Evolutionary conservation across 2,329 filamentous ascomycete species (phyloP), one percentile per base, ranked within the genome.

Genomic region (Rhynchosporium agropyri): DNA sequence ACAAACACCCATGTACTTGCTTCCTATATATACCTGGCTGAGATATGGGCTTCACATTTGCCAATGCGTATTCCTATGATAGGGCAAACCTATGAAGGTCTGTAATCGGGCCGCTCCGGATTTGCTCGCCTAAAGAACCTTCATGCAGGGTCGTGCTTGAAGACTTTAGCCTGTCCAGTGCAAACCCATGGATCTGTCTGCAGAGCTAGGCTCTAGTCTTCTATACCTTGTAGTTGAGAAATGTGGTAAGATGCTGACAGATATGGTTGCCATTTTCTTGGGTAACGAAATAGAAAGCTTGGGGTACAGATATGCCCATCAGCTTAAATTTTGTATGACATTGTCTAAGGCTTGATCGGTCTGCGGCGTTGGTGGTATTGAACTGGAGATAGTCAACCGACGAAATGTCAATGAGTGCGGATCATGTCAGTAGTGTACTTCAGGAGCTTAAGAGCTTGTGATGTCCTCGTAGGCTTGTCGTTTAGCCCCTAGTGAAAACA

Each of bases 81-180:
- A 33, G 54, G 54, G 5, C 26, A 3, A 33, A 7, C 54, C 54
- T 3, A 31, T 26, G 28, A 51, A 26, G 9, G 20, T 4, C 26
- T 57, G 54, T 26, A 4, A 5, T 40, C 7, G 40, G 54, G 8
- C 42, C 9, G 53, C 38, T 31, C 38, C 54, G 6, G 20, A 13
- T 9, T 15, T 57, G 15, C 40, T 45, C 40, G 12, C 40, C 29
- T 2, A 54, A 4, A 9, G 15, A 36, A 38, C 33, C n/a, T 12
- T 43, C 26, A 31, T 57, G 54, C 54, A 57, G 54, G 33, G 54
- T 46, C 40, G 31, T 45, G 54, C 26, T 45, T 57, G 54, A 57
- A 57, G 38, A 40, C 45, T 46, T 57, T 57, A 46, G 42, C 54
- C 40, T 46, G 28, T 33, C 40, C 38, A 45, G 28, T 33, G 54